phyloP scores from a whole-genome alignment of 768 basidiomycete species.

The Pilatotrama ljubarskyi region DNA sequence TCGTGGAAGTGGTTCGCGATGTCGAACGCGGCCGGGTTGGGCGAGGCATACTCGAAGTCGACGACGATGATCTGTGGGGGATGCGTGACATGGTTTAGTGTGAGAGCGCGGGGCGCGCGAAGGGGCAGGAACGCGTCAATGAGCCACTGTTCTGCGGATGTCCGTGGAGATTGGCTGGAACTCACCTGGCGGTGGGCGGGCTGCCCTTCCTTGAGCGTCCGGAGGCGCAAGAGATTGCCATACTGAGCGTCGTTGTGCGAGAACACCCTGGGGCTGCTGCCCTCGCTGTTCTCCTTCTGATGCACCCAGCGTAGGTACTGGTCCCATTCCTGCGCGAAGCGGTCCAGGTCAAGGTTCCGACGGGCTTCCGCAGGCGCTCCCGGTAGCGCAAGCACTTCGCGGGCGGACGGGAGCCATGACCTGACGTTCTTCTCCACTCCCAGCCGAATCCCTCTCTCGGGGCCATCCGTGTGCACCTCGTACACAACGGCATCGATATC shows the following conservation, averaged over 20 bases:
- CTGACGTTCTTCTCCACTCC: conserved; percentile 66
- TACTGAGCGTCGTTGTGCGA: conserved; percentile 97
- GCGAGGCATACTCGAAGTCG: conserved; percentile 96
- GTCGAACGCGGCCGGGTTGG: conserved; percentile 92
- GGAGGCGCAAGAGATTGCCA: conserved; percentile 84
- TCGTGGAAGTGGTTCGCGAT: conserved; percentile 98
- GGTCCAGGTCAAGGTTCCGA: conserved; percentile 60
- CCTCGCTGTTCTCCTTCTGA: conserved; percentile 54
- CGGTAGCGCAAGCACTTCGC: conserved; percentile 70
- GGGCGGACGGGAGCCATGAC: conserved; percentile 71
- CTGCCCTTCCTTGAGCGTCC: conserved; percentile 49
- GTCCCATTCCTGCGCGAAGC: conserved; percentile 64
- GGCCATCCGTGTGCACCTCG: conserved; percentile 38
- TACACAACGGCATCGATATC: conserved; percentile 71
- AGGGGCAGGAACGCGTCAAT: not conserved
- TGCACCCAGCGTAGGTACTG: conserved; percentile 72
- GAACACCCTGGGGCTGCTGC: conserved; percentile 69
- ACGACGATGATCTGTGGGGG: conserved; percentile 79
- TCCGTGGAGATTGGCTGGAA: not conserved
- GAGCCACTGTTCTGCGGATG: not conserved
- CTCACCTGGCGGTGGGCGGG: conserved; percentile 77
- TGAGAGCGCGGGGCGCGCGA: conserved; percentile 17
- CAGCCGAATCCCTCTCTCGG: conserved; percentile 54
- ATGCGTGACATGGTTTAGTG: not conserved
- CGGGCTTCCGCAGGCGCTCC: conserved; percentile 46